These are phyloP conservation scores for Saturnispora zaruensis DNA, from an alignment of 805 yeast genomes.

Conservation along the genomic window DNA sequence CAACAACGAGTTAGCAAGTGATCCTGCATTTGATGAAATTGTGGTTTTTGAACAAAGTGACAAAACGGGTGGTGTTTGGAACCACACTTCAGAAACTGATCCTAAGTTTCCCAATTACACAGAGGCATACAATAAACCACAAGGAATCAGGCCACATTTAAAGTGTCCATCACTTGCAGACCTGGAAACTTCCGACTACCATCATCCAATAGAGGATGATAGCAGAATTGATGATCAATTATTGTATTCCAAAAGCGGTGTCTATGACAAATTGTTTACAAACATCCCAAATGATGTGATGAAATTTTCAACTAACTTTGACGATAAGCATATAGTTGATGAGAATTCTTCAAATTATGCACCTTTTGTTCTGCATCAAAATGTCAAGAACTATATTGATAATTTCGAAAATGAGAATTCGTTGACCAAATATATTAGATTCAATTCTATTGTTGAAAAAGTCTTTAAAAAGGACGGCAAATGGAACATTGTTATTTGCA, in stretches of 20 bases:
- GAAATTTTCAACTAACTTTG: constrained; percentile 31
- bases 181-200: neutral
- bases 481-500: constrained; percentile 28
- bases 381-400: constrained; percentile 15
- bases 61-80: constrained; percentile 36
- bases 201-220: neutral
- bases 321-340: constrained; percentile 6
- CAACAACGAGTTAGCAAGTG: constrained; percentile 7
- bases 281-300: constrained; percentile 34
- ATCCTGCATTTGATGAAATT: constrained; percentile 28
- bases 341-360: constrained; percentile 11
- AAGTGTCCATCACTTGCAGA: constrained; percentile 3
- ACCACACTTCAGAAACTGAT: constrained; percentile 16
- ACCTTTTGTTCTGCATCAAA: constrained; percentile 18
- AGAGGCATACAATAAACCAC: constrained; percentile 12
- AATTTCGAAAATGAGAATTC: constrained; percentile 22
- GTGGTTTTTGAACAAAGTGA: constrained; percentile 34
- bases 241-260: constrained; percentile 15
- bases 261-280: constrained; percentile 33
- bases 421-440: constrained; percentile 26
- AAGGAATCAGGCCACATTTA: constrained; percentile 10
- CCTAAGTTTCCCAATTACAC: constrained; percentile 16
- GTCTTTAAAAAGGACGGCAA: constrained; percentile 20
- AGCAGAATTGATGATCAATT: neutral
- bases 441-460: constrained; percentile 30